phyloP scores from a whole-genome alignment of 1,139 yeast species.

The Yamadazyma oceani region DNA sequence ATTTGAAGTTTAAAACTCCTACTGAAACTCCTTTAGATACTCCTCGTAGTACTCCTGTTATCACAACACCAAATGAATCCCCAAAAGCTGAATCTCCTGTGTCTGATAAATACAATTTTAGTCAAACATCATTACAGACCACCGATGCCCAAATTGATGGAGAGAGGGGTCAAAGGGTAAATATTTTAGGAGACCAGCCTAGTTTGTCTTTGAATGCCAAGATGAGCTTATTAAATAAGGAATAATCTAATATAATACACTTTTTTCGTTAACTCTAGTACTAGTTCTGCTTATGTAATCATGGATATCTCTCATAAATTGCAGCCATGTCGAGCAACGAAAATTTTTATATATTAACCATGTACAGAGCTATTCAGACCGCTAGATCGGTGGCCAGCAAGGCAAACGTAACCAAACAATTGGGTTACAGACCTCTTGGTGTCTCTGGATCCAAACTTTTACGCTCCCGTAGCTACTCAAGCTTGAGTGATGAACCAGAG shows the following conservation, averaged over 20 bases:
- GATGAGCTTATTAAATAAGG: slow-evolving; percentile 25
- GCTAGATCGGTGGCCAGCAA: background rate
- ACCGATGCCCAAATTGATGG: slow-evolving; percentile 36
- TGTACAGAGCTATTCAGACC: too few species aligned
- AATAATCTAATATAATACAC: too few species aligned
- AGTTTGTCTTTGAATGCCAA: slow-evolving; percentile 33
- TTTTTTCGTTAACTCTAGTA: too few species aligned
- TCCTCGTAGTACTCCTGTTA: slow-evolving; percentile 3
- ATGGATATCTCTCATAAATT: background rate
- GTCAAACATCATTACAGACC: slow-evolving; percentile 28
- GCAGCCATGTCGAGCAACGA: too few species aligned
- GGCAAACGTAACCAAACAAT: background rate
- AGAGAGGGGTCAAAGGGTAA: slow-evolving; percentile 18
- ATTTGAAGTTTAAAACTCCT: background rate
- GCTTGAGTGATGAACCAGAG: slow-evolving; percentile 21
- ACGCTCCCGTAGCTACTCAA: slow-evolving; percentile 2
- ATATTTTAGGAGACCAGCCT: slow-evolving; percentile 14
- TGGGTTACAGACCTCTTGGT: too few species aligned
- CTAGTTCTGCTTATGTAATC: too few species aligned
- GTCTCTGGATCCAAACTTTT: too few species aligned
- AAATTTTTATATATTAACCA: too few species aligned
- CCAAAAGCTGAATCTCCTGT: slow-evolving; percentile 1
- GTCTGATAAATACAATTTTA: slow-evolving; percentile 10
- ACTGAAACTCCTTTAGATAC: background rate
- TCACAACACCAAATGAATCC: background rate